These are phyloP conservation scores for Metarhizium humberi DNA, from an alignment of 2,329 filamentous ascomycete species.

Conservation along the genomic window DNA sequence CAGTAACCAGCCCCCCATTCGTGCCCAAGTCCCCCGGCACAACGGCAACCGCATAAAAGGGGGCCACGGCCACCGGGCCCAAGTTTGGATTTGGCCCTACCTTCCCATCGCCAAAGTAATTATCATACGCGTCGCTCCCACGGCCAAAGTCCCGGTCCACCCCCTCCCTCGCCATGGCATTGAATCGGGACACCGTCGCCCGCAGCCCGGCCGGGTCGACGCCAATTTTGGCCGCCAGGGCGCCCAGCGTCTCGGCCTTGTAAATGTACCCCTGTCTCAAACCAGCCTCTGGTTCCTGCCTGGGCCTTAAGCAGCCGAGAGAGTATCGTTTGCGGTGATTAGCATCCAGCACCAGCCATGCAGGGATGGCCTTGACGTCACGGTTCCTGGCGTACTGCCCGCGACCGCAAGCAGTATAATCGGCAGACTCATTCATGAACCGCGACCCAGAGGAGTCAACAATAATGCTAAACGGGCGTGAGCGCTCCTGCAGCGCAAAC, in stretches of 20 bases:
- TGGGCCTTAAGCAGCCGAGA: neutral
- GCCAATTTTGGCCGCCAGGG: neutral
- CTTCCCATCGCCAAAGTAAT: neutral
- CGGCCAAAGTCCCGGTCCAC: neutral
- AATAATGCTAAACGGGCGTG: neutral
- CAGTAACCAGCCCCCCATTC: neutral
- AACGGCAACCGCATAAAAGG: neutral
- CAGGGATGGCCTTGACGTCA: neutral
- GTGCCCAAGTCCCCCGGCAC: neutral
- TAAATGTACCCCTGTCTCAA: neutral
- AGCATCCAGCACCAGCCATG: neutral
- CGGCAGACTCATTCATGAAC: neutral
- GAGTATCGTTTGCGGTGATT: neutral
- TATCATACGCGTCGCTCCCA: neutral
- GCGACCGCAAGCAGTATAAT: neutral
- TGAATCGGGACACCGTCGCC: neutral
- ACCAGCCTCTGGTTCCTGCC: neutral
- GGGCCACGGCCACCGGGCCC: neutral
- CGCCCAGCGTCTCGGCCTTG: neutral
- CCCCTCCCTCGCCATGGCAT: neutral
- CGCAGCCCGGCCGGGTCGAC: neutral
- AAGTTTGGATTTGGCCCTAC: neutral
- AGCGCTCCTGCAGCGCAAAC: neutral
- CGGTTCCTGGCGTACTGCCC: neutral
- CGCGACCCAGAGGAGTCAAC: neutral